Evolutionary conservation across 495 filamentous ascomycete species (phyloP), one percentile per base, ranked within the genome.

Genomic region (Daldinia bambusicola): DNA sequence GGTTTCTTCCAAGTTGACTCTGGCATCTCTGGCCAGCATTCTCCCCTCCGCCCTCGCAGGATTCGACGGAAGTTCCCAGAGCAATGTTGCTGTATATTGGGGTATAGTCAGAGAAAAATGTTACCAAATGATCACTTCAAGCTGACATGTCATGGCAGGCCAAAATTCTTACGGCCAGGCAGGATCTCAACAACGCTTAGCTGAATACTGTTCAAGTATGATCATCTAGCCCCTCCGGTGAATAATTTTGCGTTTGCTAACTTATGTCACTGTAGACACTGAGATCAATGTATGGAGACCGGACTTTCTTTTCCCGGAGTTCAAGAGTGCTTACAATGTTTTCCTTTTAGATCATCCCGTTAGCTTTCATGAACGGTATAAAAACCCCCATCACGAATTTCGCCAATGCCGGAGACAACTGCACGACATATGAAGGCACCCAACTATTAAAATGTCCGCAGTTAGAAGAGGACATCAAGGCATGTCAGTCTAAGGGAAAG

Each of bases 1-100:
- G 75, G 64, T 71, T 59, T 70, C 73, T 58, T 70, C 66, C 50
- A 56, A 40, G 14, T 34, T 70, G 12, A 70, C 40, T 40, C 41
- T 75, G 73, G 73, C 73, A 18, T 69, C 75, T 10, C 16, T 74
- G 58, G 74, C 76, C 76, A 74, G 69, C 74, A 69, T 75, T 64
- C 60, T 78, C 32, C 71, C 74, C 5, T 50, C 72, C 20, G 74
- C 62, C 36, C 70, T 68, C 57, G 84, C 83, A 57, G 87, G 84
- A 55, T 87, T 90, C 71, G 76, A 84, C 71, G 63, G 82, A 4
- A 58, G 68, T 34, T 77, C 82, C 4, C 82, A 81, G n/a, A 83
- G 80, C 63, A 91, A 91, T 74, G 74, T 91, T 69, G 87, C 86
- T 22, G 80, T 91, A 26, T 92, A 91, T 76, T 92, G 88, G 82